Conservation (phyloP, 495 filamentous ascomycete genomes). For the Oleoguttula mirabilis region DNA sequence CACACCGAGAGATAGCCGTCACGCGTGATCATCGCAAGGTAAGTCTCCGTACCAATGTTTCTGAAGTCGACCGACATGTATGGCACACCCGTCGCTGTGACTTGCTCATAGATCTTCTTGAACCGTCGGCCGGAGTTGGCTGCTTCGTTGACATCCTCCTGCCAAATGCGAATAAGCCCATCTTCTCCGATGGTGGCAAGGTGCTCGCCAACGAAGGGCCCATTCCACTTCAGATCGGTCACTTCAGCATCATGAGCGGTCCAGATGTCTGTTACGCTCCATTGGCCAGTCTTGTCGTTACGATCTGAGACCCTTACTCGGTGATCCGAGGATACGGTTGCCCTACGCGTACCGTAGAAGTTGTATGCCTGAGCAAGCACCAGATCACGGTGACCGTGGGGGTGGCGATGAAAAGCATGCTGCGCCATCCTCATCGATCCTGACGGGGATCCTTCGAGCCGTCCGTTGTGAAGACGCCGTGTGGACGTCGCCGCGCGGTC, state of each 20-base stretch:
- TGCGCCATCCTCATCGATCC: conserved; percentile 26
- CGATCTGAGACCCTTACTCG: conserved; percentile 84
- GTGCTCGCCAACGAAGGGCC: conserved; percentile 48
- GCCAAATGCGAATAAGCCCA: conserved; percentile 78
- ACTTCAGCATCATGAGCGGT: conserved; percentile 86
- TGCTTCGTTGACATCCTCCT: conserved; percentile 66
- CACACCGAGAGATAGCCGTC: conserved; percentile 69
- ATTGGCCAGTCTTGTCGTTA: conserved; percentile 55
- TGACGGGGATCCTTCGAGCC: too few relatives aligned
- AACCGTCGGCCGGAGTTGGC: conserved; percentile 66
- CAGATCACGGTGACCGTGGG: conserved; percentile 56
- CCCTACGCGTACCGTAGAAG: conserved; percentile 77
- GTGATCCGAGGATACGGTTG: conserved; percentile 84
- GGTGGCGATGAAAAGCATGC: conserved; percentile 24
- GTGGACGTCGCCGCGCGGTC: too few relatives aligned
- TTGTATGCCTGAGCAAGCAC: conserved; percentile 54
- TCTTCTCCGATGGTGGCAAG: conserved; percentile 69
- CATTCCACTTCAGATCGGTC: conserved; percentile 77
- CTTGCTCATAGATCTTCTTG: conserved; percentile 46
- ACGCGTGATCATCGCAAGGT: conserved; percentile 68
- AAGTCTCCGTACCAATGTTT: conserved; percentile 57
- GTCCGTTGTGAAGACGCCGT: too few relatives aligned
- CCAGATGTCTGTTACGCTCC: conserved; percentile 78
- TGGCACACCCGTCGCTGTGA: conserved; percentile 45
- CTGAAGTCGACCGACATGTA: conserved; percentile 73